Conservation (phyloP, 345 rosid species). For the rapeseed (Brassica napus) region Da-Ae NC_063440.1:15008001-15008500, state of each 20-base stretch:
- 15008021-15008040: neutral
- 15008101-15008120: neutral
- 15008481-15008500: neutral
- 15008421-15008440: neutral
- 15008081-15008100: conserved; percentile 1
- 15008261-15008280: neutral
- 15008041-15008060: neutral
- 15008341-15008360: neutral
- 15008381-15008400: neutral
- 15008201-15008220: neutral
- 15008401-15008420: neutral
- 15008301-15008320: neutral
- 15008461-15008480: neutral
- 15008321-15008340: neutral
- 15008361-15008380: neutral
- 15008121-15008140: neutral
- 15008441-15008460: neutral
- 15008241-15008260: neutral
- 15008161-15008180: neutral
- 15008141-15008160: neutral
- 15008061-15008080: neutral
- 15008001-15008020: conserved; percentile 10
- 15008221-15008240: neutral
- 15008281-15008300: neutral
- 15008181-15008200: neutral